Conservation (phyloP, 1,284 basidiomycete species). For the Cryptococcus sp. region DNA sequence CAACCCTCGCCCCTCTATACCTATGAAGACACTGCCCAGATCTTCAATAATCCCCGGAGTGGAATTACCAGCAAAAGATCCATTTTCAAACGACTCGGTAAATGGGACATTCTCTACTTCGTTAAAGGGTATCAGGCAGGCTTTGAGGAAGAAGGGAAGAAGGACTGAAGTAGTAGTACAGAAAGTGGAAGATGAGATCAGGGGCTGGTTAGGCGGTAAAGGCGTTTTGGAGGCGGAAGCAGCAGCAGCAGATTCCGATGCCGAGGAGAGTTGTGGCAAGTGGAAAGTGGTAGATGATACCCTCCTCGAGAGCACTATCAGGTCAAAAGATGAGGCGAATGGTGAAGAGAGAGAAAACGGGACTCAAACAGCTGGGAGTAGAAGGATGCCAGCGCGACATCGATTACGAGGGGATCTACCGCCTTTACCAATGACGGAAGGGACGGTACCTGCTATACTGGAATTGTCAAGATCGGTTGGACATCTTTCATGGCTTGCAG, state of each 20-base stretch:
- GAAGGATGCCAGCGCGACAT: slow-evolving; percentile 30
- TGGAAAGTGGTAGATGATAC: slow-evolving; percentile 35
- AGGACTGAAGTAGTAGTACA: slow-evolving; percentile 38
- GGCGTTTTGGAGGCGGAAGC: slow-evolving; percentile 6
- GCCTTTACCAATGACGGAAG: slow-evolving; percentile 12
- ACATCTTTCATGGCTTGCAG: slow-evolving; percentile 41
- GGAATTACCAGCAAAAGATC: slow-evolving; percentile 14
- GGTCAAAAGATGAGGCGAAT: slow-evolving; percentile 2
- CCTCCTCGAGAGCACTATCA: slow-evolving; percentile 3
- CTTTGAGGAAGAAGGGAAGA: slow-evolving; percentile 37
- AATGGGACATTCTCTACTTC: slow-evolving; percentile 40
- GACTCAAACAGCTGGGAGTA: slow-evolving; percentile 1
- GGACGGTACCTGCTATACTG: slow-evolving; percentile 28
- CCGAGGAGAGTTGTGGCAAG: neutral
- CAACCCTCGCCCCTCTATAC: slow-evolving; percentile 34
- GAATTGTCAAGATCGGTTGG: slow-evolving; percentile 41
- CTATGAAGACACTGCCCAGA: slow-evolving; percentile 22
- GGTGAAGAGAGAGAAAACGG: neutral
- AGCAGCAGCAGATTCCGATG: neutral
- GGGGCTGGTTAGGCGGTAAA: slow-evolving; percentile 36
- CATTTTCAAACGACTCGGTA: slow-evolving; percentile 20
- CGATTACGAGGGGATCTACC: slow-evolving; percentile 20
- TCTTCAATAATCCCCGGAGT: slow-evolving; percentile 19
- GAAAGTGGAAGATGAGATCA: slow-evolving; percentile 30
- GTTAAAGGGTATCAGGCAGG: slow-evolving; percentile 40